Base-by-base conservation (phyloP, 2,329 filamentous ascomycete species). In the Emmonsia crescens region DNA sequence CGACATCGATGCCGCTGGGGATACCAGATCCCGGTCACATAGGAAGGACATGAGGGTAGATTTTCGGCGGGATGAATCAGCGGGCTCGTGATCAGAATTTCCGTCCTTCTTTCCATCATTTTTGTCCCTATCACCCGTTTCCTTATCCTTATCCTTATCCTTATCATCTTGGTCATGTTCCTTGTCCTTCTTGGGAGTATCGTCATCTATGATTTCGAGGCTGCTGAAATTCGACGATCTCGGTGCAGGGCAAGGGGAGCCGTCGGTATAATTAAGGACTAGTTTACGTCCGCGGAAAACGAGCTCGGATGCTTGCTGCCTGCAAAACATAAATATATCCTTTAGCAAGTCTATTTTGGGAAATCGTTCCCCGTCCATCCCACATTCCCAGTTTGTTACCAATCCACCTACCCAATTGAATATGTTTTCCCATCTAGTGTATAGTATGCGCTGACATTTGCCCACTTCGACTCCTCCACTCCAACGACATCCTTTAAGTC, bases 31-130 rank as follows among this genome's bases (percentile, higher is more conserved):
- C 64, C 85, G 85, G 72, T 96, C 92, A 79, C 94, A 99, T 66
- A 94, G 87, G 73, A 97, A 93, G 29, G 91, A 94, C 75, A 99
- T 91, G 62, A 92, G 86, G 14, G 92, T 88, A 1, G 90, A 95
- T 73, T 93, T 94, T 66, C 82, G 80, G 52, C 83, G 65, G 21
- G 59, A 65, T 2, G 38, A 44, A 36, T 63, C 38, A 24, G 49
- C 49, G 55, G 64, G 59, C 31, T 64, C n/a, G 57, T 36, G 57
- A 49, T 61, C 54, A 31, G 57, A 51, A 58, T 66, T 58, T n/a
- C 61, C 44, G 49, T 63, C 62, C 36, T 65, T 61, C 33, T 60
- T 49, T 10, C 60, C 65, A 16, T 70, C 67, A 33, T 77, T 73
- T 1, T 78, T 62, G 19, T 66, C 59, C 14, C 66, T 66, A 51